Base-by-base conservation (phyloP, 1,284 basidiomycete species). In the Amylostereum areolatum region DNA sequence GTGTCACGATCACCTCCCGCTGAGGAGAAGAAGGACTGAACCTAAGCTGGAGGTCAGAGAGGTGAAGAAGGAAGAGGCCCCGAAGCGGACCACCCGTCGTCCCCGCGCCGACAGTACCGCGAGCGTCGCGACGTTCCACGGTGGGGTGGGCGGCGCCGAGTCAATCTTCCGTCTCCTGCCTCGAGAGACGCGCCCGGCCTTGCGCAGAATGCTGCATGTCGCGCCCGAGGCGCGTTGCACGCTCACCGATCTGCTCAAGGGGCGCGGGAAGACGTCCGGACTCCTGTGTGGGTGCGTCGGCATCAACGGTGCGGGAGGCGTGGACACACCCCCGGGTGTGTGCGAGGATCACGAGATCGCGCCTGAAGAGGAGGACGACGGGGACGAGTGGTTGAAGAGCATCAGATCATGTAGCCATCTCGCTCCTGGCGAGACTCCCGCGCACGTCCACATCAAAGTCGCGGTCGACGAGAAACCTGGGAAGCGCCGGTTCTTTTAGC, bases 101-200 rank as follows among this genome's bases (percentile, higher is more conserved):
- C 60, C 76, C 55, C 74, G 83, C 57, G 70, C 78, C 48, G 77
- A 82, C 64, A 77, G 79, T 62, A 70, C 81, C 53, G 70, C 77
- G 45, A 90, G 92, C 29, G 76, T 87, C 55, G 70, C 77, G 49
- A 92, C 93, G n/a, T 87, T 84, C 77, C 77, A 87, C 65, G 77
- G 71, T 63, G 77, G 69, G n/a, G 54, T 60, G 4, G 90, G 87
- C 39, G 90, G 91, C 6, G 87, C 92, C n/a, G 96, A 99, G 67
- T 94, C 91, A 31, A 97, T 99, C 63, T 99, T 99, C 79, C 83
- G 94, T n/a, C 76, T 99, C 5, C 75, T 99, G 24, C 96, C 96
- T 4, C 86, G 96, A 52, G 96, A 98, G 70, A 86, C 91, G 12
- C 81, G 94, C 39, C 77, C 84, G 11, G 92, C 91, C 8, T 75